Evolutionary conservation across 139 green algal species (phyloP).

Genomic region (Microglena sp.): DNA sequence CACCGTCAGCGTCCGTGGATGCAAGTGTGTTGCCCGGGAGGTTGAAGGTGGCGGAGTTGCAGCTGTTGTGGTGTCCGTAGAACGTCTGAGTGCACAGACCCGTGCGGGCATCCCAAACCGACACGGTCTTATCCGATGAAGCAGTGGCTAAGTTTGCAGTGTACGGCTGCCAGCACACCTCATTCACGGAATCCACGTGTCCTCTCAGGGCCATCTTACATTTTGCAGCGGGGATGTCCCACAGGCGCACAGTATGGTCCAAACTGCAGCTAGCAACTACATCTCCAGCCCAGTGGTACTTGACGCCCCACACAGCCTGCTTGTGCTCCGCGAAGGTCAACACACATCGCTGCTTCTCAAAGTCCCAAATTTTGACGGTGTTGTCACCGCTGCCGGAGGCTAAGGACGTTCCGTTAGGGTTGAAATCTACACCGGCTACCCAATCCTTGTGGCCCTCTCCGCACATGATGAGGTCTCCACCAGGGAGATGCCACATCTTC

Average conservation of each 20-base stretch:
- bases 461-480: slow-evolving; percentile 65
- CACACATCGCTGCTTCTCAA: slow-evolving; percentile 64
- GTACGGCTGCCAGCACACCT: slow-evolving; percentile 68
- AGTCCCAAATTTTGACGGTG: slow-evolving; percentile 78
- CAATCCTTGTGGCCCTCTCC: slow-evolving; percentile 76
- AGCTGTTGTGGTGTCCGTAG: slow-evolving; percentile 73
- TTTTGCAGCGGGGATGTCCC: slow-evolving; percentile 43
- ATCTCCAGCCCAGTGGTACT: slow-evolving; percentile 64
- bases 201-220: slow-evolving; percentile 56
- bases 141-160: slow-evolving; percentile 37
- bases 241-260: slow-evolving; percentile 65
- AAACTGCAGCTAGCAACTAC: slow-evolving; percentile 61
- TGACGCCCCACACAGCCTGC: slow-evolving; percentile 47
- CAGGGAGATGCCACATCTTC: slow-evolving; percentile 48
- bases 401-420: slow-evolving; percentile 57
- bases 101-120: slow-evolving; percentile 65
- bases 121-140: slow-evolving; percentile 76
- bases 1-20: slow-evolving; percentile 63
- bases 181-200: slow-evolving; percentile 82
- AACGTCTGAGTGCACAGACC: slow-evolving; percentile 69
- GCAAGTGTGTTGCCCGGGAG: slow-evolving; percentile 36
- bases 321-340: slow-evolving; percentile 72
- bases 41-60: slow-evolving; percentile 58
- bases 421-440: slow-evolving; percentile 70
- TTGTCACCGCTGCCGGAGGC: slow-evolving; percentile 62